Base-by-base conservation (phyloP, 2,329 filamentous ascomycete species). In the Sclerotinia subarctica region DNA sequence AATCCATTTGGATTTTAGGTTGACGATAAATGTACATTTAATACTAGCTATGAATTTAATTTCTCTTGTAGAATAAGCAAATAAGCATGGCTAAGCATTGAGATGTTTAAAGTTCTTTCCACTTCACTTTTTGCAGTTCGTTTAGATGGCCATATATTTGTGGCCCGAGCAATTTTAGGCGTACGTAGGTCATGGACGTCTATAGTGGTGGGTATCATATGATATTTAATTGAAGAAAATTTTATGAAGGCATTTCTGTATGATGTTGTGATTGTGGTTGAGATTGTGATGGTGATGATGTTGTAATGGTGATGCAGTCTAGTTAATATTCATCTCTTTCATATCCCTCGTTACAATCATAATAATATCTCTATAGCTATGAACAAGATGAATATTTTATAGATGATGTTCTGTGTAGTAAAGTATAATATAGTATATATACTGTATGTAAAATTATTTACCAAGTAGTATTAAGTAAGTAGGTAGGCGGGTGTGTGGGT, bases 1-100 rank as follows among this genome's bases (percentile, higher is more conserved):
- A 91, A 91, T 77, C 88, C 88, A 2, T 91, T 91, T 78, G 88
- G 88, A 52, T 91, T 90, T 74, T 90, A 83, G 68, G 66, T 68
- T 51, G 29, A 19, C 38, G 54, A 53, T 26, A 57, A 26, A n/a
- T 75, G 70, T 73, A 73, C 57, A 74, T 73, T 72, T 68, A 56
- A 69, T 62, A 15, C 62, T 68, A 63, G 67, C 66, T 70, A 70
- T 71, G 68, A 54, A 67, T 69, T 72, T 66, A 69, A 69, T 71
- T 24, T 42, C 58, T 68, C 71, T 64, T 76, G 74, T 76, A 75
- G 70, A 73, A 70, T 75, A 76, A 66, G 73, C 73, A 71, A 64
- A 52, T 53, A 66, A 62, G 68, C 71, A 69, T 75, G 71, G 72
- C 68, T 69, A 65, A 70, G 64, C 71, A 73, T 72, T 67, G 46